Evolutionary conservation across 495 filamentous ascomycete species (phyloP), one percentile per base, ranked within the genome.

Genomic region (Hyaloscypha bicolor): DNA sequence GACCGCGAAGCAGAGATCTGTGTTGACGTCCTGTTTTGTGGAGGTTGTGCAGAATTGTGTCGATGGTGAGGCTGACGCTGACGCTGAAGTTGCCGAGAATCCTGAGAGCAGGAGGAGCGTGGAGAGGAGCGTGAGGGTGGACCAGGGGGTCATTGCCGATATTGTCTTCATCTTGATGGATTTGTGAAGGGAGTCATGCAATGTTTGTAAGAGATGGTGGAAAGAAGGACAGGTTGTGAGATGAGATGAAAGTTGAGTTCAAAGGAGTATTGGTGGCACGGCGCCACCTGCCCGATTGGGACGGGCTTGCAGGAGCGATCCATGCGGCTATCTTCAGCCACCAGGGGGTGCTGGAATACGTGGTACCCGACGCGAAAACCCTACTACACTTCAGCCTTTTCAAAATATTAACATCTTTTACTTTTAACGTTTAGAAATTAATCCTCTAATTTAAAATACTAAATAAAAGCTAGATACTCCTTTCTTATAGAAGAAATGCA

Each of bases 1-100:
- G 25, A 68, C 6, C 2, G 65, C 65, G 22, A 68, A 9, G 30
- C 65, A 68, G 59, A 68, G 12, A 58, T 68, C 60, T 12, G 22
- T 63, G 51, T 53, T 53, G 35, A 37, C 35, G 12, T 37, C 35
- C 12, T 48, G 11, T 19, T 48, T 14, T 14, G 16, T 48, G 11
- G 42, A 48, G 9, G 42, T 48, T 4, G 42, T 37, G 12, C 42
- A 48, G 42, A 48, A 48, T 48, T 48, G 42, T 6, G 42, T 48
- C 16, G 35, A 37, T 6, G 35, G 35, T 37, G 35, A 37, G 12
- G 35, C 35, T 37, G 35, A 37, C 8, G 16, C 42, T 19, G 42
- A 48, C 11, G 9, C 42, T 45, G 42, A 45, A 3, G 42, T 12
- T 48, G 42, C 42, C 42, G 6, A 48, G 42, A 48, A 16, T 48